Evolutionary conservation across 192 early-diverging fungal genomes (phyloP).

Genomic region (Linnemannia elongata): DNA sequence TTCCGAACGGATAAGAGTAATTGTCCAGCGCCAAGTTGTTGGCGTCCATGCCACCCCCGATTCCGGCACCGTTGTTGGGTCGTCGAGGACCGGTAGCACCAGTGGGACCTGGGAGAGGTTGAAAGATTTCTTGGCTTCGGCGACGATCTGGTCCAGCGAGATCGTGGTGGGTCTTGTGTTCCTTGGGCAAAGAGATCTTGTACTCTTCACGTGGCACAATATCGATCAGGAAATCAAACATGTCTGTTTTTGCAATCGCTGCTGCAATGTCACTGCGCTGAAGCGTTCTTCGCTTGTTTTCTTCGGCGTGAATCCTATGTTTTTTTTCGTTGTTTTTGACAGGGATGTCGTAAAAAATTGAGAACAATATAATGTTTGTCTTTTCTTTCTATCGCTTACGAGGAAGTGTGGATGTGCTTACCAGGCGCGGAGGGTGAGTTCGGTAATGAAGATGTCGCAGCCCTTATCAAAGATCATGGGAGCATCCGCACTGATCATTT

Average conservation of each 20-base stretch:
- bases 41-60: neutral
- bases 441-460: constrained; percentile 97
- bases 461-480: constrained; percentile 96
- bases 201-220: constrained; percentile 94
- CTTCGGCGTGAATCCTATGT: constrained; percentile 92
- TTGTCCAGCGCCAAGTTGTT: constrained; percentile 15
- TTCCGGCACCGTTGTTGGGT: constrained; percentile 7
- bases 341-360: neutral
- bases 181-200: constrained; percentile 58
- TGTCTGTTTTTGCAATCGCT: constrained; percentile 90
- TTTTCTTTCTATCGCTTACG: neutral
- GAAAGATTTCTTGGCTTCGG: constrained; percentile 37
- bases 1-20: constrained; percentile 30
- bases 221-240: constrained; percentile 98
- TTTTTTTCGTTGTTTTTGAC: neutral
- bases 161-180: constrained; percentile 33
- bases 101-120: constrained; percentile 26
- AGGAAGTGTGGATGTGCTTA: constrained; percentile 27
- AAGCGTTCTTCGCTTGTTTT: constrained; percentile 95
- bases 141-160: constrained; percentile 25
- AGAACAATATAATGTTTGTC: neutral
- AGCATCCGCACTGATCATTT: constrained; percentile 80
- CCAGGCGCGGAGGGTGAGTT: constrained; percentile 87
- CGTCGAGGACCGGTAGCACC: constrained; percentile 18
- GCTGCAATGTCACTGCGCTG: constrained; percentile 92